phyloP scores from a whole-genome alignment of 2,329 filamentous ascomycete species.

The Didymella pinodella region DNA sequence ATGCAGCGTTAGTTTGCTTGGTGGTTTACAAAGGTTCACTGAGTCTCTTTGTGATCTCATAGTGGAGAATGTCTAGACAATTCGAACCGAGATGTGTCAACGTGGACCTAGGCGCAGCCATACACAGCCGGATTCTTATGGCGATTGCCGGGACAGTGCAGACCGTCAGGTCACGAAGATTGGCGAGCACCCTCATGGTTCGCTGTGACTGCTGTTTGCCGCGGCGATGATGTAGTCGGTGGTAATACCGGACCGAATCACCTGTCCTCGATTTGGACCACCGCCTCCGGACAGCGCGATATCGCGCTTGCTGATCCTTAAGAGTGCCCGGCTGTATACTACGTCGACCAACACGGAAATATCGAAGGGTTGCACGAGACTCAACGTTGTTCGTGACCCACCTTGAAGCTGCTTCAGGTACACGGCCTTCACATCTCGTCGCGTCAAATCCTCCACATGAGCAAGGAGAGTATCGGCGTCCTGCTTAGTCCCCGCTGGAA shows the following conservation, averaged over 20 bases:
- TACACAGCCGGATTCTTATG: slow-evolving; percentile 8
- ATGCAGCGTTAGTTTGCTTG: slow-evolving; percentile 35
- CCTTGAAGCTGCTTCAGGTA: slow-evolving; percentile 80
- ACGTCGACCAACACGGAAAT: slow-evolving; percentile 18
- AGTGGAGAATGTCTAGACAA: slow-evolving; percentile 22
- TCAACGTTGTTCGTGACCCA: slow-evolving; percentile 32
- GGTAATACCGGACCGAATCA: slow-evolving; percentile 35
- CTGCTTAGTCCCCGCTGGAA: slow-evolving; percentile 69
- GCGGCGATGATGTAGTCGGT: slow-evolving; percentile 30
- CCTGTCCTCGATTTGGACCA: slow-evolving; percentile 29
- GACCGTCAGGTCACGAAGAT: slow-evolving; percentile 9
- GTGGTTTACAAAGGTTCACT: slow-evolving; percentile 12
- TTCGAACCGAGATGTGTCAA: slow-evolving; percentile 15
- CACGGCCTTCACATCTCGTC: slow-evolving; percentile 74
- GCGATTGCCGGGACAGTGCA: not conserved
- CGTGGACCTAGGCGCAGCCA: not conserved
- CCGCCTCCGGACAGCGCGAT: slow-evolving; percentile 31
- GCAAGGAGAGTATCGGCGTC: slow-evolving; percentile 67
- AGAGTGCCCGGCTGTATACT: slow-evolving; percentile 13
- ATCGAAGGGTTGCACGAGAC: slow-evolving; percentile 23
- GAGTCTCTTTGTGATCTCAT: slow-evolving; percentile 19
- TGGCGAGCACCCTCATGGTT: slow-evolving; percentile 22
- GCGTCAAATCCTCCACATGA: slow-evolving; percentile 75
- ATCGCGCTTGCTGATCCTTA: slow-evolving; percentile 30
- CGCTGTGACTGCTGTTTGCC: slow-evolving; percentile 35